Evolutionary conservation across 2,329 filamentous ascomycete species (phyloP).

Genomic region (Aspergillus aculeatus): DNA sequence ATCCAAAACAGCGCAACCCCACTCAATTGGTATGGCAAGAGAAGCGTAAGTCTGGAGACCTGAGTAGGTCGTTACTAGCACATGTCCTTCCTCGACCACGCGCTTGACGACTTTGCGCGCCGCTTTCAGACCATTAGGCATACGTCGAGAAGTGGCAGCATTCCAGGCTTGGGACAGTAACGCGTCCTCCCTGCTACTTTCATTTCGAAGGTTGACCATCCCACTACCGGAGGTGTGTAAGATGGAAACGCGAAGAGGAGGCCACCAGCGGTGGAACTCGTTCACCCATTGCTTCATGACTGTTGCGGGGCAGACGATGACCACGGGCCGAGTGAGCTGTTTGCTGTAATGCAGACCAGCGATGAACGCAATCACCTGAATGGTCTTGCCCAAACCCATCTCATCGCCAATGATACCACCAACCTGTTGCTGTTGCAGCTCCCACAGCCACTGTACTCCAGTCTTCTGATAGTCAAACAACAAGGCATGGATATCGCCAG

Average conservation of each 20-base stretch:
- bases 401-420: constrained; percentile 96
- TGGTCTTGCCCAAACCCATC: constrained; percentile 98
- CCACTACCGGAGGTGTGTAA: constrained; percentile 93
- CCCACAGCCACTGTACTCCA: constrained; percentile 92
- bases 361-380: constrained; percentile 76
- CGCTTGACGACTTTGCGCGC: constrained; percentile 79
- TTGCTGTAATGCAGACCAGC: constrained; percentile 91
- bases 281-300: constrained; percentile 98
- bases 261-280: constrained; percentile 99
- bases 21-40: constrained; percentile 76
- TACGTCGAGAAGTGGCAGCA: constrained; percentile 37
- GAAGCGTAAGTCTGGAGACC: constrained; percentile 91
- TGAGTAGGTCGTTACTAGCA: constrained; percentile 92
- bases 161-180: constrained; percentile 59
- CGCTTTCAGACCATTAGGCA: constrained; percentile 59
- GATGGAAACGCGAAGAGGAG: constrained; percentile 93
- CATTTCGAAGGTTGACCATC: constrained; percentile 75
- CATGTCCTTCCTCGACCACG: constrained; percentile 80
- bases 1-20: constrained; percentile 91
- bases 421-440: constrained; percentile 83
- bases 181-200: constrained; percentile 62
- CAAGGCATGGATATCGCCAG: constrained; percentile 88
- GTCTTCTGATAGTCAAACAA: constrained; percentile 97
- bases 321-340: constrained; percentile 76
- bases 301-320: constrained; percentile 90